phyloP scores from a whole-genome alignment of 192 early-diverging fungal genomes.

The Linnemannia hyalina region DNA sequence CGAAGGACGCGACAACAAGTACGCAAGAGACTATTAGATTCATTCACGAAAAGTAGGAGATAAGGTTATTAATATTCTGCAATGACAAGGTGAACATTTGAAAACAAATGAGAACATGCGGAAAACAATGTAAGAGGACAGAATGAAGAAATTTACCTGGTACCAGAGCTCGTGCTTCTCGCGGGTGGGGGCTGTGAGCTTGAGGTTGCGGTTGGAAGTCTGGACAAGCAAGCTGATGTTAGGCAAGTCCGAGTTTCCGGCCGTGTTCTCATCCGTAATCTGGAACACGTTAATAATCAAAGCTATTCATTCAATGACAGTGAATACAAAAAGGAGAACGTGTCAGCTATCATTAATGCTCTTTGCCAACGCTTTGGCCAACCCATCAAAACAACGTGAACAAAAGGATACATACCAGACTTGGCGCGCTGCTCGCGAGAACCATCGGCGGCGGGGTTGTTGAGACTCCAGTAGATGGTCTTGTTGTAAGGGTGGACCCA shows the following conservation, averaged over 20 bases:
- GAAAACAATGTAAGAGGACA: neutral
- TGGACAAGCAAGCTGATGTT: constrained; percentile 75
- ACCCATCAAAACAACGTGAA: neutral
- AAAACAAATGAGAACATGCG: neutral
- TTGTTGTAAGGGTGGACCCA: constrained; percentile 88
- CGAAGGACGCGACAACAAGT: constrained; percentile 50
- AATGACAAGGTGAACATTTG: neutral
- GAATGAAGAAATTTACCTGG: constrained; percentile 58
- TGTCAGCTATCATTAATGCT: neutral
- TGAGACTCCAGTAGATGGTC: constrained; percentile 81
- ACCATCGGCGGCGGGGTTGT: constrained; percentile 68
- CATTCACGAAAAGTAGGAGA: neutral
- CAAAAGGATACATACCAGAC: constrained; percentile 58
- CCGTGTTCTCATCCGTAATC: constrained; percentile 65
- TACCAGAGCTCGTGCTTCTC: constrained; percentile 82
- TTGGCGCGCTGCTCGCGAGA: constrained; percentile 61
- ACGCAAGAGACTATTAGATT: constrained; percentile 27
- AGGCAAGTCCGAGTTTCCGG: constrained; percentile 59
- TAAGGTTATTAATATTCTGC: neutral
- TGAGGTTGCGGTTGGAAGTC: constrained; percentile 79
- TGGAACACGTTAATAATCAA: constrained; percentile 74
- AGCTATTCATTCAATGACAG: constrained; percentile 51
- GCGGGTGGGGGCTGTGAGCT: constrained; percentile 76
- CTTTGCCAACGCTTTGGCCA: no score
- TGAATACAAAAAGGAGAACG: neutral